Conservation (phyloP, 1,284 basidiomycete genomes). For the Tausonia pullulans region DNA sequence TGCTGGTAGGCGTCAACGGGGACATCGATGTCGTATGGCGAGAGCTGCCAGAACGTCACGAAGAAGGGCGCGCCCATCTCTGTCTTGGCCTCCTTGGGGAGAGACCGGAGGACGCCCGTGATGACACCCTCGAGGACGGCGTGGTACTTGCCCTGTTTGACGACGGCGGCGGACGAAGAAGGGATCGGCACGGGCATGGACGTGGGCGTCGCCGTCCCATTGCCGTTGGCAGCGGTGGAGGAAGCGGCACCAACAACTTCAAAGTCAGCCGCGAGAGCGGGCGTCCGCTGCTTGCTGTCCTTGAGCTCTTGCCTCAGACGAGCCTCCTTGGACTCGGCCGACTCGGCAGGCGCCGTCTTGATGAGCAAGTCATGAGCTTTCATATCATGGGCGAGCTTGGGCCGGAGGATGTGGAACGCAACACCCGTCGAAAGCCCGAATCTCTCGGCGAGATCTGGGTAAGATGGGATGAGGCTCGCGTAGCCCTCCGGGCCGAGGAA, state of each 20-base stretch:
- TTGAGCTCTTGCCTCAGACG: slow-evolving; percentile 13
- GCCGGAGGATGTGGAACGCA: slow-evolving; percentile 83
- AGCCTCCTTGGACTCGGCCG: slow-evolving; percentile 5
- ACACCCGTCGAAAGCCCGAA: slow-evolving; percentile 71
- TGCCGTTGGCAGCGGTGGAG: no score
- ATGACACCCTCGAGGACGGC: slow-evolving; percentile 57
- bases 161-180: neutral
- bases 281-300: neutral
- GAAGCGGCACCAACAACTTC: neutral
- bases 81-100: slow-evolving; percentile 51
- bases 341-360: neutral
- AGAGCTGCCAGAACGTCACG: slow-evolving; percentile 87
- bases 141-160: slow-evolving; percentile 35
- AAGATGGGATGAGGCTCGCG: slow-evolving; percentile 43
- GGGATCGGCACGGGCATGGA: neutral
- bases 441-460: slow-evolving; percentile 55
- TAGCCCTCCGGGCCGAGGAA: slow-evolving; percentile 34
- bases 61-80: slow-evolving; percentile 62
- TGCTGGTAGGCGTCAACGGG: slow-evolving; percentile 39
- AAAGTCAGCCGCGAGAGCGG: neutral
- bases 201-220: neutral
- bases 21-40: slow-evolving; percentile 71
- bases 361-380: neutral
- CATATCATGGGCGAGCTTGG: slow-evolving; percentile 52
- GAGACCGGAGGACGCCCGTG: slow-evolving; percentile 54